Percentiles rank a stretch among this genome's conserved stretches.
phyloP scores from a whole-genome alignment of 2,329 filamentous ascomycete species.

The Trichoderma sp. region DNA sequence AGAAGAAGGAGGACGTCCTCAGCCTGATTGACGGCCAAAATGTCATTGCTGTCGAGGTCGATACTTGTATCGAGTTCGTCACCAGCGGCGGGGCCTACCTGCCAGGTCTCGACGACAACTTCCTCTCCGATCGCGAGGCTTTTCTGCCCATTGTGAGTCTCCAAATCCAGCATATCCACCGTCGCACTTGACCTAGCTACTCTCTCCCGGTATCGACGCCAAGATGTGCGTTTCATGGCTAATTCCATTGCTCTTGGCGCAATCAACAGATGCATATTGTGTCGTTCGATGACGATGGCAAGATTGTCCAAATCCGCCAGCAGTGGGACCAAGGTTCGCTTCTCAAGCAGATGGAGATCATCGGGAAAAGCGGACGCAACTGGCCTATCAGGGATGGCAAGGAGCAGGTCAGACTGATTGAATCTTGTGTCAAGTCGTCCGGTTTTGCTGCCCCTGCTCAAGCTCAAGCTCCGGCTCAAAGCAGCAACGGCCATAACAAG shows the following conservation, averaged over 20 bases:
- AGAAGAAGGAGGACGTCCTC: conserved; percentile 76
- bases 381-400: conserved; percentile 91
- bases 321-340: conserved; percentile 95
- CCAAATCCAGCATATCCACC: neutral
- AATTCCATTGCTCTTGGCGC: conserved; percentile 20
- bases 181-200: neutral
- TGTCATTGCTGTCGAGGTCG: conserved; percentile 76
- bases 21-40: conserved; percentile 68
- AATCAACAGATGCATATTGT: conserved; percentile 75
- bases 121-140: conserved; percentile 78
- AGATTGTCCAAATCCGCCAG: conserved; percentile 83
- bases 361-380: conserved; percentile 83
- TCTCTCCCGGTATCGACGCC: neutral
- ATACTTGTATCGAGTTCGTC: conserved; percentile 79
- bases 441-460: conserved; percentile 35
- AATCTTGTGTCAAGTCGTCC: conserved; percentile 55
- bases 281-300: conserved; percentile 70
- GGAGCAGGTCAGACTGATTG: conserved; percentile 78
- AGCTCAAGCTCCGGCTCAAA: conserved; percentile 37
- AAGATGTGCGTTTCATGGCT: neutral
- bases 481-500: conserved; percentile 31
- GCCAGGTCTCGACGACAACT: conserved; percentile 89
- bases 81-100: conserved; percentile 82
- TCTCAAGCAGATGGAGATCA: conserved; percentile 89
- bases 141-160: conserved; percentile 74